Evolutionary conservation across 192 early-diverging fungal species (phyloP).

Genomic region (Gaertneriomyces semiglobifer): DNA sequence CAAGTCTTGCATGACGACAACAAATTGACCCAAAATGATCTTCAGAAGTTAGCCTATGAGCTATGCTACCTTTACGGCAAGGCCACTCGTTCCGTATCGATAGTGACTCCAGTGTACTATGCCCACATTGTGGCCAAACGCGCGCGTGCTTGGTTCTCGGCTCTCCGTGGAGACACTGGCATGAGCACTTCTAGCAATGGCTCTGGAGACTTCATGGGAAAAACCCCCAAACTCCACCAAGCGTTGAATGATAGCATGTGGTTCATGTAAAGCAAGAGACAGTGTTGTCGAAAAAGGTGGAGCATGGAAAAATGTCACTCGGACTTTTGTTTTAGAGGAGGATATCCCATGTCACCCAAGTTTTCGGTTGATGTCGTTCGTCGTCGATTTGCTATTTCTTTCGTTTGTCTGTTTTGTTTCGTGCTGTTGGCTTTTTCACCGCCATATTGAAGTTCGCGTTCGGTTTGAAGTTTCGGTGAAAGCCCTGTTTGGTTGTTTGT

Average conservation of each 20-base stretch:
- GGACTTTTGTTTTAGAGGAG: too few species aligned
- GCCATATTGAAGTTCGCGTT: too few species aligned
- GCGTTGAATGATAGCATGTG: slow-evolving; percentile 20
- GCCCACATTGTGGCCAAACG: slow-evolving; percentile 46
- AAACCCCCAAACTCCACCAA: slow-evolving; percentile 5
- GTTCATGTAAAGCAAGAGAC: slow-evolving; percentile 14
- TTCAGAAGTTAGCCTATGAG: slow-evolving; percentile 42
- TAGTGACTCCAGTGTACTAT: slow-evolving; percentile 51
- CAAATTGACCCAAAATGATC: slow-evolving; percentile 34
- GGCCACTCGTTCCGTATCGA: slow-evolving; percentile 45
- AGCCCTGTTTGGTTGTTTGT: too few species aligned
- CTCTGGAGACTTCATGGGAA: background rate
- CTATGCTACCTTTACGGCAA: slow-evolving; percentile 31
- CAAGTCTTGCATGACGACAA: slow-evolving; percentile 61
- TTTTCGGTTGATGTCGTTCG: too few species aligned
- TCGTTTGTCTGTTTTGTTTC: too few species aligned
- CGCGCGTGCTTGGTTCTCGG: slow-evolving; percentile 31
- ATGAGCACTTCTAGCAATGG: background rate
- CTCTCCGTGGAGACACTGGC: background rate
- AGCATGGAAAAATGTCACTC: too few species aligned
- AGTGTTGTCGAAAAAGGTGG: too few species aligned
- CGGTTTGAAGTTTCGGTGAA: too few species aligned
- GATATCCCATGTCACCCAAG: too few species aligned
- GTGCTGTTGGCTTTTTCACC: too few species aligned
- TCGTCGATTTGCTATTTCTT: too few species aligned